Base-by-base conservation (phyloP, 192 early-diverging fungal species). In the Rhizoclosmatium globosum region DNA sequence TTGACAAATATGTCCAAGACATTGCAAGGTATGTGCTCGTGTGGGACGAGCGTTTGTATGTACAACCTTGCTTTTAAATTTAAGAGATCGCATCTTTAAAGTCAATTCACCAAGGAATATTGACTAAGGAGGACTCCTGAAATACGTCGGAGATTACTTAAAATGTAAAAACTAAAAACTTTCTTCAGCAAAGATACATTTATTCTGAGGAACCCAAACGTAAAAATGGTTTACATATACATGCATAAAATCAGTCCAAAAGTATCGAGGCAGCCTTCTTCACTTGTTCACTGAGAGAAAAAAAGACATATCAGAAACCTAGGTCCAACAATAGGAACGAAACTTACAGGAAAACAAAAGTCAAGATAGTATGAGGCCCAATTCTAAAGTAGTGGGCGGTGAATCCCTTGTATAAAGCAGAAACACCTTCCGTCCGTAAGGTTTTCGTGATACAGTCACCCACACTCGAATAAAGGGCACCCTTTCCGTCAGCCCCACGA, bases 341-440 rank as follows among this genome's bases (percentile, higher is more conserved):
- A 38, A 71, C 70, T 57, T 47, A 71, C 78, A 96, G 84, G 83
- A 97, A 96, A 19, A 97, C 92, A 86, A 97, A 93, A 85, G 93
- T 96, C 48, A 97, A 85, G 53, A 95, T 90, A n/a, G 95, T 97
- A 68, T 97, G 95, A 45, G 96, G 96, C 92, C 96, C 97, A 74
- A 96, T 90, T 50, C 97, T 90, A 41, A 98, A 81, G 82, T 94
- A 97, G 83, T 97, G 95, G 7, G 97, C 94, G 46, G 87, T 78
- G 82, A 95, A 95, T 45, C 96, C 97, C 89, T 99, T 99, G 86
- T 94, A 96, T 13, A 99, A 87, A 42, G 94, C 95, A 17, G 76
- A 58, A 19, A 93, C 73, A 9, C 97, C 96, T 86, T 99, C 97
- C 1, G 92, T 85, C 17, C 84, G 72, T 46, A 95, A 82, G 2